Evolutionary conservation across 1,139 yeast species (phyloP).

Genomic region (Suhomyces guaymorum): DNA sequence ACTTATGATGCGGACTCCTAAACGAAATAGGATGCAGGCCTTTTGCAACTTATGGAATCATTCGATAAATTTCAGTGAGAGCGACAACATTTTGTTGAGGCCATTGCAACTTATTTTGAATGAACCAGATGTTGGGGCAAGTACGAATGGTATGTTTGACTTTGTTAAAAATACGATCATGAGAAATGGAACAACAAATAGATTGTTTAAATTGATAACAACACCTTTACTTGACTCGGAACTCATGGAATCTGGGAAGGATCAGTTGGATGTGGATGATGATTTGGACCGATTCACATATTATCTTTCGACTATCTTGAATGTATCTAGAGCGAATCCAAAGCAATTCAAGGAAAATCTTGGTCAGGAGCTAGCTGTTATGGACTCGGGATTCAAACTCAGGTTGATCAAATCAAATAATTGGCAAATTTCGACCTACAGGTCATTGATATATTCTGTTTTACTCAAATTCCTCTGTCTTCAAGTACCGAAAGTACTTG

Average conservation of each 20-base stretch:
- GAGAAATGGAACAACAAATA: constrained; percentile 56
- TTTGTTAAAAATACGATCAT: constrained; percentile 58
- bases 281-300: constrained; percentile 64
- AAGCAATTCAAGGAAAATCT: constrained; percentile 47
- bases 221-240: constrained; percentile 48
- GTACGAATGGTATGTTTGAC: constrained; percentile 48
- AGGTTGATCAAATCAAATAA: constrained; percentile 36
- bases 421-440: constrained; percentile 65
- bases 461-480: constrained; percentile 45
- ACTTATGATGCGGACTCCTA: constrained; percentile 43
- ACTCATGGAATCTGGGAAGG: constrained; percentile 27
- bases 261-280: constrained; percentile 32
- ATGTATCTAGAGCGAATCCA: constrained; percentile 49
- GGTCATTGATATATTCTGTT: constrained; percentile 51
- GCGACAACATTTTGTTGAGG: constrained; percentile 51
- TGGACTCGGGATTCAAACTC: constrained; percentile 46
- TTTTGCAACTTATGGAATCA: constrained; percentile 64
- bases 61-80: constrained; percentile 44
- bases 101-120: constrained; percentile 75
- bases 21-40: constrained; percentile 43
- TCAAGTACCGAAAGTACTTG: constrained; percentile 28
- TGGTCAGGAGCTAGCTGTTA: constrained; percentile 55
- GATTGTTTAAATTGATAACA: constrained; percentile 58
- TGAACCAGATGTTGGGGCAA: constrained; percentile 48
- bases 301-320: constrained; percentile 51